Evolutionary conservation across 2,329 filamentous ascomycete genomes (phyloP), one percentile per base, ranked within the genome.

Genomic region (Xylariales sp.): DNA sequence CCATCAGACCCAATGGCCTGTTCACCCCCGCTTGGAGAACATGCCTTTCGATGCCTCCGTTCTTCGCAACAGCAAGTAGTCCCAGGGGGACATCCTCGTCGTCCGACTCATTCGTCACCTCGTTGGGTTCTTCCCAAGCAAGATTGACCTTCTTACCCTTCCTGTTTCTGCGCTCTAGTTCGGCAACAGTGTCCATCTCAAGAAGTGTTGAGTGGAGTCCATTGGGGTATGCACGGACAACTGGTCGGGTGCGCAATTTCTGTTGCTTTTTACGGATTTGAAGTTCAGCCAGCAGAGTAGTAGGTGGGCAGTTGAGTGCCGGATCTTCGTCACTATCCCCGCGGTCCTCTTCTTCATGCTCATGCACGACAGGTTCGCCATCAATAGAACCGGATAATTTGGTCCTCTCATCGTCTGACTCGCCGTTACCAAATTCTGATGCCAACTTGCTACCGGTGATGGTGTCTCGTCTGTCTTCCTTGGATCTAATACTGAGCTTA

Each of bases 141-240:
- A 98, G 73, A 44, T 88, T 88, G 24, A 95, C 80, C 44, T 83
- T 86, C 56, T 86, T 86, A 43, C 77, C 76, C 53, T 84, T 77
- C 27, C 91, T 80, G 20, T 84, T 75, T 49, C 83, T 81, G 51
- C 82, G 83, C 59, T 95, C 86, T 18, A 89, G 76, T 61, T 96
- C 86, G 16, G 88, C 87, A 20, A 96, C 88, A 0, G 88, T 86
- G 56, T 98, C 91, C 51, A 97, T 76, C 58, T 98, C 82, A 1
- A 98, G 72, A 4, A 98, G 73, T 0, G 93, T 98, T 11, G 87
- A 87, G 49, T 93, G 88, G 74, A 95, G 83, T n/a, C 88, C 90
- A 41, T 84, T 82, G 15, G 85, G 83, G 51, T 71, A 72, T 3
- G 66, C 64, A 32, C 74, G 78, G 22, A 77, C 72, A 16, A 82